Evolutionary conservation across 129 eudicot genomes (phyloP).

Genomic region (Mikania micrantha): DNA sequence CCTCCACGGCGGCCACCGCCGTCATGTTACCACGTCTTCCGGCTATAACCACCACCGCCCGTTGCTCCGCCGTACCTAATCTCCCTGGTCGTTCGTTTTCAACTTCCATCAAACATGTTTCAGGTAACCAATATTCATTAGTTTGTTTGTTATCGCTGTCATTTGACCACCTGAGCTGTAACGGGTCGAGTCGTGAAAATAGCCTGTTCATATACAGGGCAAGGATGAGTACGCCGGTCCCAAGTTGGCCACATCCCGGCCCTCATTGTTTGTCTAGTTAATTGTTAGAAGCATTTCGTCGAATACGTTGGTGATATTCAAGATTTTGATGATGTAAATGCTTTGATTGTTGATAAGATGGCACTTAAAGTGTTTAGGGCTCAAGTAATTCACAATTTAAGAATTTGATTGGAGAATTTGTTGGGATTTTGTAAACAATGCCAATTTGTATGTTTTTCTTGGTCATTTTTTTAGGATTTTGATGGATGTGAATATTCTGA

Average conservation of each 20-base stretch:
- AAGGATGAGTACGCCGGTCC: too few species aligned
- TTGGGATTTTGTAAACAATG: not conserved
- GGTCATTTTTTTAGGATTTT: not conserved
- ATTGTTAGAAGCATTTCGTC: constrained; percentile 34
- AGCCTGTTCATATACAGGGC: too few species aligned
- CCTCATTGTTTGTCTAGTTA: too few species aligned
- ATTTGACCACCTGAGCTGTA: too few species aligned
- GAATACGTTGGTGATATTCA: constrained; percentile 3
- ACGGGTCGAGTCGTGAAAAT: too few species aligned
- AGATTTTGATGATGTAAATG: not conserved
- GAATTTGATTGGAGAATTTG: not conserved
- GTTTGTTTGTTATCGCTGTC: not conserved
- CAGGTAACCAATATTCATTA: constrained; percentile 33
- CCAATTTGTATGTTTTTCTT: not conserved
- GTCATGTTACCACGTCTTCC: constrained; percentile 47
- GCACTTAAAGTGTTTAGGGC: not conserved
- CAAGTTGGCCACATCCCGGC: too few species aligned
- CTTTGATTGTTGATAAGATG: not conserved
- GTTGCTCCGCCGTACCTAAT: constrained; percentile 47
- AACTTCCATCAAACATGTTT: constrained; percentile 35
- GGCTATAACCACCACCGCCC: constrained; percentile 14
- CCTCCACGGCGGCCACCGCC: constrained; percentile 72
- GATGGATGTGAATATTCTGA: not conserved
- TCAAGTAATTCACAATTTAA: not conserved
- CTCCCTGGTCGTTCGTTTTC: constrained; percentile 48